These are phyloP conservation scores for Yarrowia phangngaensis DNA, from an alignment of 805 yeast species.

Conservation along the genomic window DNA sequence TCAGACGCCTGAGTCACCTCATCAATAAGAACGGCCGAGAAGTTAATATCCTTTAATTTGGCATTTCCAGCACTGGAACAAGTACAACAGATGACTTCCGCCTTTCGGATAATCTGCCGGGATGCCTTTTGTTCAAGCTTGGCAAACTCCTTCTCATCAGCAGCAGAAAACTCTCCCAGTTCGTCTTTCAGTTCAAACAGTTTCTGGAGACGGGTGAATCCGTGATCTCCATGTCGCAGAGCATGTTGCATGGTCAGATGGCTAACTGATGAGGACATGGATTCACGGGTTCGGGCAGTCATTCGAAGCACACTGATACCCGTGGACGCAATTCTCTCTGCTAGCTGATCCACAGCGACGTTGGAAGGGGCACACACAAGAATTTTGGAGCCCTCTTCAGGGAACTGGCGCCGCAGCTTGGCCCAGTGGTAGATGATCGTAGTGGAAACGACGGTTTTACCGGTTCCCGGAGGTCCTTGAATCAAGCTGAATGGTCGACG, in stretches of 20 bases:
- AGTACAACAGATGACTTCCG: conserved; percentile 83
- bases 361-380: conserved; percentile 94
- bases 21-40: conserved; percentile 80
- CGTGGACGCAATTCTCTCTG: conserved; percentile 61
- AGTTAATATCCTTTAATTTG: conserved; percentile 53
- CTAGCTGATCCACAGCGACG: conserved; percentile 89
- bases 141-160: conserved; percentile 49
- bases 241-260: conserved; percentile 55
- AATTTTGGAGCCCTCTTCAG: conserved; percentile 53
- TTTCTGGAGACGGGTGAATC: conserved; percentile 49
- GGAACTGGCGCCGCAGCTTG: conserved; percentile 39
- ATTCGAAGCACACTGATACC: conserved; percentile 77
- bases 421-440: conserved; percentile 76
- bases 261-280: conserved; percentile 61
- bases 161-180: conserved; percentile 60
- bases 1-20: conserved; percentile 94
- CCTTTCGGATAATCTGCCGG: conserved; percentile 46
- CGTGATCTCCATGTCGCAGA: conserved; percentile 44
- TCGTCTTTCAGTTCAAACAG: conserved; percentile 57
- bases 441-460: conserved; percentile 91
- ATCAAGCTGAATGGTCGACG: conserved; percentile 72
- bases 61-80: conserved; percentile 89
- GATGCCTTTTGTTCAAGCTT: conserved; percentile 50
- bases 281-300: conserved; percentile 74
- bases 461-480: conserved; percentile 97